Evolutionary conservation across 2,329 filamentous ascomycete species (phyloP), one percentile per base, ranked within the genome.

Genomic region (Ophiostoma novo-ulmi): DNA sequence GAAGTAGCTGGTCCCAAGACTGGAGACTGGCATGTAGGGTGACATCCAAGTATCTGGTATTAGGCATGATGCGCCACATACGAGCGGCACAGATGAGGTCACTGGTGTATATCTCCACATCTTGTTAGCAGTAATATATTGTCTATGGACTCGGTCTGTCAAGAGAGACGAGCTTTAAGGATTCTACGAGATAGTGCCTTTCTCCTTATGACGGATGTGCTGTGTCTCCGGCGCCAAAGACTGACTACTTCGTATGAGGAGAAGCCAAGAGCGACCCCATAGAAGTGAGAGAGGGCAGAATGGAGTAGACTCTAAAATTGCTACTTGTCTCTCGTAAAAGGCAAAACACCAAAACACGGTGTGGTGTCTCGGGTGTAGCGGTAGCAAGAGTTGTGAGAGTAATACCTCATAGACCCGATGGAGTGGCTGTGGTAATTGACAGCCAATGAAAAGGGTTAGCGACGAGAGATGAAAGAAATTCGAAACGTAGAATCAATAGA

Each of bases 81-180:
- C n/a, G 52, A 58, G 52, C 13, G 52, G 52, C 52, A 58, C 52
- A 26, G 52, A 58, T 58, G 52, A 58, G 52, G 52, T 58, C 52
- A 58, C 52, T 26, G 52, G 52, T 6, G 44, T 58, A 14, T 4
- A 58, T 58, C 52, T 11, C 17, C 22, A 17, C 22, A 58, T 31
- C n/a, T 58, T 22, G 26, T 58, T 11, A 58, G 52, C 8, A 26
- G 52, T 26, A 44, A 44, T 26, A 58, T 58, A 26, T 58, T 3
- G 8, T 48, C 52, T 11, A 58, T 8, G n/a, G n/a, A 13, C 52
- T 58, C 52, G 22, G 10, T 31, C 52, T 48, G 44, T 31, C 31
- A 48, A 48, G 44, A 39, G 11, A 48, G 41, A 5, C 41, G 41
- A 44, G 13, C 13, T 1, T 44, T 31, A 4, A 31, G 31, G 3